Percentiles rank a stretch among this genome's conserved stretches.
phyloP scores from a whole-genome alignment of 2,329 filamentous ascomycete species.

The Fragosphaeria purpurea region DNA sequence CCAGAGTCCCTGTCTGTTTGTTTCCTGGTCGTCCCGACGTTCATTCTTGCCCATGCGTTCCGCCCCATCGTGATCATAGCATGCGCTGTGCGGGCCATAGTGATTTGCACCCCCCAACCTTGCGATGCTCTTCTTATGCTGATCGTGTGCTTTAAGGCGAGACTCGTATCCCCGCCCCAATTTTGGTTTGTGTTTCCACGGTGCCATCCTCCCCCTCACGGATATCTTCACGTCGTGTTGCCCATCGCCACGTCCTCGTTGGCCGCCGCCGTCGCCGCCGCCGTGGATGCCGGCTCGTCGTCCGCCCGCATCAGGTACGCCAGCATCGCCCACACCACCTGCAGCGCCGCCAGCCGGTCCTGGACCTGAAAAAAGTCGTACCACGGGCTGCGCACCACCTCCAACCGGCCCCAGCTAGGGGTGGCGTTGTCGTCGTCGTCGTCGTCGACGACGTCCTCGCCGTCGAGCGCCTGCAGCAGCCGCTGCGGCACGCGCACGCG shows the following conservation, averaged over 20 bases:
- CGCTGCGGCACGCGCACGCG: constrained; percentile 47
- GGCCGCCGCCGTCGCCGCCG: background rate
- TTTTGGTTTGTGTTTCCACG: no score
- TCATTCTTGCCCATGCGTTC: no score
- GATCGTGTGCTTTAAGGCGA: no score
- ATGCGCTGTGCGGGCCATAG: no score
- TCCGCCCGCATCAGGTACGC: constrained; percentile 46
- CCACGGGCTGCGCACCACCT: constrained; percentile 50
- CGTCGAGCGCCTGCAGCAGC: constrained; percentile 43
- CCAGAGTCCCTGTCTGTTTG: background rate
- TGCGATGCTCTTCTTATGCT: no score
- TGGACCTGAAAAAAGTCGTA: constrained; percentile 47
- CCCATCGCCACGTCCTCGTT: constrained; percentile 5
- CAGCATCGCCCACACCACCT: constrained; percentile 49
- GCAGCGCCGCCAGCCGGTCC: constrained; percentile 47
- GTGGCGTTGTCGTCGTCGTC: background rate
- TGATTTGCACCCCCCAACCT: no score
- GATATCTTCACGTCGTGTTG: background rate
- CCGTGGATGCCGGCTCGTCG: constrained; percentile 8
- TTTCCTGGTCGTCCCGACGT: no score
- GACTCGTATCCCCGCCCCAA: no score
- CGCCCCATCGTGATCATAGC: no score
- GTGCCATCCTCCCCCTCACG: no score
- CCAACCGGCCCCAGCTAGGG: constrained; percentile 33
- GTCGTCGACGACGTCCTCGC: constrained; percentile 25